These are phyloP conservation scores for Aspergillus novoparasiticus DNA, from an alignment of 2,329 filamentous ascomycete species.

Conservation along the genomic window DNA sequence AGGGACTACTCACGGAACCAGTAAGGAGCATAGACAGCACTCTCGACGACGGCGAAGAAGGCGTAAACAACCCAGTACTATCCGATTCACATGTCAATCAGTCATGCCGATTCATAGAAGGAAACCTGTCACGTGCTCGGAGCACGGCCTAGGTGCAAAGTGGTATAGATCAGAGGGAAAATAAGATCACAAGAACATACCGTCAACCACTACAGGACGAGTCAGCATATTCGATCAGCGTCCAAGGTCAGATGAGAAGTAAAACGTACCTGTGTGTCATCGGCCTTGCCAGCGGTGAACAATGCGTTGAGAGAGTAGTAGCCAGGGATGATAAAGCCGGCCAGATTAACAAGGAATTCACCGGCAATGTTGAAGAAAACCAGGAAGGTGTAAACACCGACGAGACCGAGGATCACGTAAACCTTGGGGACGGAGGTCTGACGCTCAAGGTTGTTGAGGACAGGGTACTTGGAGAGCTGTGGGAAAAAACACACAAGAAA, in stretches of 20 bases:
- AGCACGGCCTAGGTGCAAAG: constrained; percentile 9
- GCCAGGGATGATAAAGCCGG: constrained; percentile 65
- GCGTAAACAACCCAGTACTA: constrained; percentile 71
- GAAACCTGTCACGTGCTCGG: constrained; percentile 28
- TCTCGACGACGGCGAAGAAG: constrained; percentile 68
- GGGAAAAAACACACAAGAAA: constrained; percentile 5
- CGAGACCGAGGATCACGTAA: constrained; percentile 66
- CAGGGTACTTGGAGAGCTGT: constrained; percentile 68
- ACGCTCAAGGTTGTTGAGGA: constrained; percentile 69
- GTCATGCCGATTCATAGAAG: constrained; percentile 9
- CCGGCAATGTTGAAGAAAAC: constrained; percentile 73
- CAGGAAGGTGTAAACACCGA: constrained; percentile 69
- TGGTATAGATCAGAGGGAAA: constrained; percentile 9
- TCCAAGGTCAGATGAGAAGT: not conserved
- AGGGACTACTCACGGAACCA: constrained; percentile 60
- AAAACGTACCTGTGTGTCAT: constrained; percentile 64
- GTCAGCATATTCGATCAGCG: constrained; percentile 15
- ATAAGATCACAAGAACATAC: constrained; percentile 40
- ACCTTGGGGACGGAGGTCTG: constrained; percentile 70
- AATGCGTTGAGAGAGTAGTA: constrained; percentile 69
- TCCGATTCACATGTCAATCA: constrained; percentile 22
- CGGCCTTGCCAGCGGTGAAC: constrained; percentile 61
- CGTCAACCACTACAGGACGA: constrained; percentile 59
- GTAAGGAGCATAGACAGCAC: constrained; percentile 67
- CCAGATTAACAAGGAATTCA: constrained; percentile 68